Evolutionary conservation across 345 rosid genomes (phyloP).

Genomic region (Arabidopsis thaliana): DNA sequence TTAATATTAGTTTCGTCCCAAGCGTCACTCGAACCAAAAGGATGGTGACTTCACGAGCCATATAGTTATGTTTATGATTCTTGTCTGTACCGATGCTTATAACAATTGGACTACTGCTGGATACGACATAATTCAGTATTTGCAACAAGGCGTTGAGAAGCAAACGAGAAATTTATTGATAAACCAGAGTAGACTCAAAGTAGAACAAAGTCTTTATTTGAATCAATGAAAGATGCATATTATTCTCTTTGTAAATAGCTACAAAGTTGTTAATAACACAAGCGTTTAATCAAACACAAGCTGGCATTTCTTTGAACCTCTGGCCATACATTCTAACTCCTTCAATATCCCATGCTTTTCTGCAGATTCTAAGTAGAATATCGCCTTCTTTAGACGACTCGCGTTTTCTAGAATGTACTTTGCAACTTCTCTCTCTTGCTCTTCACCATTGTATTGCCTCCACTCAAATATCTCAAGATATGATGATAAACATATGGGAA

Average conservation of each 20-base stretch:
- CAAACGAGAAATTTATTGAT: not conserved
- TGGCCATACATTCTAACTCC: slow-evolving; percentile 28
- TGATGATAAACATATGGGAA: slow-evolving; percentile 19
- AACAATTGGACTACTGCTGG: not conserved
- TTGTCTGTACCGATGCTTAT: not conserved
- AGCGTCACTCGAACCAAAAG: not conserved
- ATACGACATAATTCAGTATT: not conserved
- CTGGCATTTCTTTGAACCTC: slow-evolving; percentile 22
- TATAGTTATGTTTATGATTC: not conserved
- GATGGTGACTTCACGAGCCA: not conserved
- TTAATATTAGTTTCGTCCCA: too few relatives aligned
- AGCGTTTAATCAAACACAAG: slow-evolving; percentile 12
- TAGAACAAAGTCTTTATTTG: not conserved
- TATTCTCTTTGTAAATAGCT: not conserved
- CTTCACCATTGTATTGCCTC: slow-evolving; percentile 10
- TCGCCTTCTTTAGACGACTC: not conserved
- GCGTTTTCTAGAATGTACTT: slow-evolving; percentile 22
- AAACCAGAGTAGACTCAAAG: not conserved
- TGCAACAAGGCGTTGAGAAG: not conserved
- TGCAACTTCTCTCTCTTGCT: slow-evolving; percentile 14
- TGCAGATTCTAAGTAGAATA: slow-evolving; percentile 26
- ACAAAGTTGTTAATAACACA: not conserved
- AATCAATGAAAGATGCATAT: not conserved
- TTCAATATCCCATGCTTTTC: slow-evolving; percentile 3
- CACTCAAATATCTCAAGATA: slow-evolving; percentile 34